Evolutionary conservation across 2,329 filamentous ascomycete species (phyloP), one percentile per base, ranked within the genome.

Genomic region (Madurella fahalii): DNA sequence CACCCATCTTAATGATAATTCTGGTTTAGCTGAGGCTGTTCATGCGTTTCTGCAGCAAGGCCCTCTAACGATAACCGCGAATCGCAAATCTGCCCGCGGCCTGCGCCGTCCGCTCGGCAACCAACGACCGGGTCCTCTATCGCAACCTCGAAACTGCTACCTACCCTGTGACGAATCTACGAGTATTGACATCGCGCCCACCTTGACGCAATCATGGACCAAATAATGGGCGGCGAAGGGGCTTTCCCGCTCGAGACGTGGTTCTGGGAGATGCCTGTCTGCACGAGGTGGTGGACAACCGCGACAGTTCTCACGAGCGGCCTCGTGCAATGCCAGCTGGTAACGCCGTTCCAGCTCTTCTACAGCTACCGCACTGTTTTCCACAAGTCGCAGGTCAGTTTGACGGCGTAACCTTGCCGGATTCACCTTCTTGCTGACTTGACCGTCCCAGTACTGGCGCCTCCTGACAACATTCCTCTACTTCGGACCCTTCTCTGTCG

Each of bases 231-330:
- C 56, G 81, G 82, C 54, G 81, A 79, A 62, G 82, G 79, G 56
- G 77, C 80, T 51, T 77, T 96, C 67, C 94, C 93, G 41, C 80
- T 99, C 8, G 94, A 97, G 73, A 87, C 93, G 63, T 99, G 94
- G 94, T 97, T 96, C 73, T 96, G 90, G 81, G 94, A 99, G 72
- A 96, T 96, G 88, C 94, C 94, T 3, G 84, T 94, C 25, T 95
- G 92, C 72, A 99, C 94, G 39, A 80, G 94, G 58, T 95, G 89
- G 86, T 99, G 94, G 94, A 97, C 94, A 18, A 92, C 90, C 20
- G 91, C 92, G 4, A 95, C 92, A 0, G 85, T 97, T 41, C 77
- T 90, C 54, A 94, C 88, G 11, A 95, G 91, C 63, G 84, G 91
- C 15, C 76, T 97, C 63, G 91, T 97, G 5, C 94, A 97, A 72